Evolutionary conservation across 164 flowering plant genomes (phyloP).

Genomic region (Stephania yunnanensis): DNA sequence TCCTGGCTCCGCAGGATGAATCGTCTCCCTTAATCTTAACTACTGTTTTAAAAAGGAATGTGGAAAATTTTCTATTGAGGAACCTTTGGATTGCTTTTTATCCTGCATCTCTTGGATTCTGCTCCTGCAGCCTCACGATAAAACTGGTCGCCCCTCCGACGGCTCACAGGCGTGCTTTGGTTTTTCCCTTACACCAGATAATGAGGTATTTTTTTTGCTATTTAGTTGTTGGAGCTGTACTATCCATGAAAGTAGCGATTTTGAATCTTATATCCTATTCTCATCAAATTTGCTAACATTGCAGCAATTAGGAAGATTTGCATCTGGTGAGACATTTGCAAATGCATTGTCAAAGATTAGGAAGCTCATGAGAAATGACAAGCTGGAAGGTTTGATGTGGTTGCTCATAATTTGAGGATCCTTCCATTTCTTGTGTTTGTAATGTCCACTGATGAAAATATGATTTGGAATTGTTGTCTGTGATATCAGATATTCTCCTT

Average conservation of each 20-base stretch:
- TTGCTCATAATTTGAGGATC: not conserved
- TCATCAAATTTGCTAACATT: slow-evolving; percentile 5
- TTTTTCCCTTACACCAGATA: slow-evolving; percentile 85
- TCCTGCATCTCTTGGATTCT: slow-evolving; percentile 79
- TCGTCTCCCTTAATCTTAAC: slow-evolving; percentile 37
- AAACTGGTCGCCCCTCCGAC: slow-evolving; percentile 35
- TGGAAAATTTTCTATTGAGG: slow-evolving; percentile 53
- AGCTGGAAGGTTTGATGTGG: slow-evolving; percentile 45
- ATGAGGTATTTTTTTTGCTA: slow-evolving; percentile 53
- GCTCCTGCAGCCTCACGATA: slow-evolving; percentile 55
- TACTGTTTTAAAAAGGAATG: slow-evolving; percentile 48
- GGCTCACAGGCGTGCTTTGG: slow-evolving; percentile 61
- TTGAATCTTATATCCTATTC: not conserved
- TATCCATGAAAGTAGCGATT: not conserved
- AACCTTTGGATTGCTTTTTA: slow-evolving; percentile 72
- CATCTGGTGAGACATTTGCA: slow-evolving; percentile 48
- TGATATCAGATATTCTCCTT: slow-evolving; percentile 19
- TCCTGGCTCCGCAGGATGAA: slow-evolving; percentile 36
- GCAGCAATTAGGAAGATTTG: slow-evolving; percentile 47
- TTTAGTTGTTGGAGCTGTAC: slow-evolving; percentile 4
- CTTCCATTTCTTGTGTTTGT: not conserved
- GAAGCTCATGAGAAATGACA: slow-evolving; percentile 39
- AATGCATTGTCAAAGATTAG: slow-evolving; percentile 47
- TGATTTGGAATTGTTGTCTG: not conserved
- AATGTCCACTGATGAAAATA: not conserved